Evolutionary conservation across 768 basidiomycete species (phyloP).

Genomic region (Lenzites betulinus): DNA sequence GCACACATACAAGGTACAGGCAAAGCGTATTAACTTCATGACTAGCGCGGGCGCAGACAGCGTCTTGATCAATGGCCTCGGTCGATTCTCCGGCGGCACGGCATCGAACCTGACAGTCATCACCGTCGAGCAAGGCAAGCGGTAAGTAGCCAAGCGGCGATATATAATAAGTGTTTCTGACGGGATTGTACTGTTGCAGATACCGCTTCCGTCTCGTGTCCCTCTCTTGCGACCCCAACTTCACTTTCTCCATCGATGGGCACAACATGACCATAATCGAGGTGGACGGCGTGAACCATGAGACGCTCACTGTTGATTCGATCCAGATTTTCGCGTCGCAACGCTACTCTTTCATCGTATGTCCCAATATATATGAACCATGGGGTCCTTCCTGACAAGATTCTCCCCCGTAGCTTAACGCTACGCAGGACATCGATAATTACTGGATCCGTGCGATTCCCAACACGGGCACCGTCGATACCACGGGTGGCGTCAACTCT

Average conservation of each 20-base stretch:
- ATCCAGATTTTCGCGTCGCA: constrained; percentile 23
- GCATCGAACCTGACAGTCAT: constrained; percentile 26
- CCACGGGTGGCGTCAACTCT: constrained; percentile 41
- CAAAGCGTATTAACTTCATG: too few species aligned
- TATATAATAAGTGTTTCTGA: too few species aligned
- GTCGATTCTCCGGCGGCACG: constrained; percentile 35
- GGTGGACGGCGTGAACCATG: constrained; percentile 46
- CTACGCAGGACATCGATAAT: constrained; percentile 47
- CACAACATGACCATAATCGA: constrained; percentile 54
- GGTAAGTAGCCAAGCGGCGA: constrained; percentile 22
- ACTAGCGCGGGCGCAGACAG: background rate
- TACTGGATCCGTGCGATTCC: constrained; percentile 59
- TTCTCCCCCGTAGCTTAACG: constrained; percentile 39
- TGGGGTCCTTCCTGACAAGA: constrained; percentile 35
- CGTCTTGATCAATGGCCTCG: constrained; percentile 47
- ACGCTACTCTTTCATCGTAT: constrained; percentile 25
- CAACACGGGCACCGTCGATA: constrained; percentile 11
- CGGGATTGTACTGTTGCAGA: too few species aligned
- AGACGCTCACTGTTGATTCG: constrained; percentile 37
- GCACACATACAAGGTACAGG: background rate
- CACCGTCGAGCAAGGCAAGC: constrained; percentile 26
- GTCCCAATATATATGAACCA: constrained; percentile 35
- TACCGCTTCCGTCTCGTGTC: constrained; percentile 27
- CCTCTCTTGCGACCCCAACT: constrained; percentile 36
- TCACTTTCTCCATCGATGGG: constrained; percentile 47